These are phyloP conservation scores for Fusarium dimerum DNA, from an alignment of 2,329 filamentous ascomycete genomes.

Conservation along the genomic window DNA sequence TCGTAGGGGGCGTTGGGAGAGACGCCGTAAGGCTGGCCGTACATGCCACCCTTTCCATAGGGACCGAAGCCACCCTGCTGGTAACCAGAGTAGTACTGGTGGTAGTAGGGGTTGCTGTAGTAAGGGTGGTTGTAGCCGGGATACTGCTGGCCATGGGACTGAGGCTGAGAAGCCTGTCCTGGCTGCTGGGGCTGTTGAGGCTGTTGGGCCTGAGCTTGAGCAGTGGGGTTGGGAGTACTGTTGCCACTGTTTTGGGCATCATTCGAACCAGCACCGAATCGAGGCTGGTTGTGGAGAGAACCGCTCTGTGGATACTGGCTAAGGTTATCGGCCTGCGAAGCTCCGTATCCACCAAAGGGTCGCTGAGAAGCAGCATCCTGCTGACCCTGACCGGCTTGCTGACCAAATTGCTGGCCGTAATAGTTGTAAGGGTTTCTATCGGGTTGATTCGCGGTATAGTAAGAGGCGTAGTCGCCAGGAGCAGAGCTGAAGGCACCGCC, in stretches of 20 bases:
- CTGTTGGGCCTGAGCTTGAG: slow-evolving; percentile 51
- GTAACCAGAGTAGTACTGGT: slow-evolving; percentile 59
- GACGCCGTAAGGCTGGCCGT: slow-evolving; percentile 59
- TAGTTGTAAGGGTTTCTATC: slow-evolving; percentile 79
- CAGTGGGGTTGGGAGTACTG: slow-evolving; percentile 82
- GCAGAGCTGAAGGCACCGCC: slow-evolving; percentile 72
- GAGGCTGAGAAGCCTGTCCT: slow-evolving; percentile 46
- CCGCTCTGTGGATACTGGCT: slow-evolving; percentile 76
- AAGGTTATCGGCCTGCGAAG: slow-evolving; percentile 62
- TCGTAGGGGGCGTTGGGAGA: slow-evolving; percentile 59
- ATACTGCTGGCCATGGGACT: slow-evolving; percentile 51
- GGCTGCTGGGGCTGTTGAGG: slow-evolving; percentile 44
- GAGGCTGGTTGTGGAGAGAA: slow-evolving; percentile 53
- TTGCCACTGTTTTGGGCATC: slow-evolving; percentile 86
- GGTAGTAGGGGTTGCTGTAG: slow-evolving; percentile 64
- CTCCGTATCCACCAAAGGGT: slow-evolving; percentile 73
- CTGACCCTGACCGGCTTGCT: slow-evolving; percentile 63
- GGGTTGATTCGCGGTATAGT: slow-evolving; percentile 77
- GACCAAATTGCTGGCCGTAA: slow-evolving; percentile 64
- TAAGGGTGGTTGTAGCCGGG: slow-evolving; percentile 59
- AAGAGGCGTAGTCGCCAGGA: slow-evolving; percentile 78
- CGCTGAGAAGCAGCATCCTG: slow-evolving; percentile 76
- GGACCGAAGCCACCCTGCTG: slow-evolving; percentile 54
- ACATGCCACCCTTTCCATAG: slow-evolving; percentile 57
- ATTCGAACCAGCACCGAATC: slow-evolving; percentile 56